These are phyloP conservation scores for Carex arenaria DNA, from an alignment of 202 grass and related monocot genomes.

Conservation along the genomic window DNA sequence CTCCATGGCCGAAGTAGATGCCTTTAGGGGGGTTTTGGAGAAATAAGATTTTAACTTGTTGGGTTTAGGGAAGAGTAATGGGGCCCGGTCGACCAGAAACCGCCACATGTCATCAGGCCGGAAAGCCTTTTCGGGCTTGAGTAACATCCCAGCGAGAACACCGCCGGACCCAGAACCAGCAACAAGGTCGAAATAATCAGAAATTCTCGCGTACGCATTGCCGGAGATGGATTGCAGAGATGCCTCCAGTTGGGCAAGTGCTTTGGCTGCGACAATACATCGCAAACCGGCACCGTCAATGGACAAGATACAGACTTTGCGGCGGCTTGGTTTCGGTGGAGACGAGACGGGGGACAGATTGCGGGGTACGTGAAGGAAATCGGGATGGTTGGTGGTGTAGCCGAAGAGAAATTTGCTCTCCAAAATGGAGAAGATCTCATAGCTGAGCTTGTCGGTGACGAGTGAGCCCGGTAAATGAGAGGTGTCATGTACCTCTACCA, in stretches of 20 bases:
- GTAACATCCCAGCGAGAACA: constrained; percentile 55
- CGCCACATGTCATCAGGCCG: constrained; percentile 46
- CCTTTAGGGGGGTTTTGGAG: background rate
- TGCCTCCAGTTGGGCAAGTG: constrained; percentile 52
- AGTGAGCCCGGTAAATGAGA: background rate
- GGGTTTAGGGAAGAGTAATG: constrained; percentile 28
- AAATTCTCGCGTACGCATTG: constrained; percentile 33
- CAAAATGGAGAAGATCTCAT: constrained; percentile 66
- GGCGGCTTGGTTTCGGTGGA: background rate
- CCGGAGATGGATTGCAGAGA: constrained; percentile 25
- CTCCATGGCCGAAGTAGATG: constrained; percentile 25
- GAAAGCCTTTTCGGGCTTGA: constrained; percentile 36
- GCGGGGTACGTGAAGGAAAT: constrained; percentile 12
- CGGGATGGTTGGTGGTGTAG: constrained; percentile 4
- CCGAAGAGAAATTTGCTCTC: constrained; percentile 70
- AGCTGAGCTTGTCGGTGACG: constrained; percentile 55
- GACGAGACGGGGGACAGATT: background rate
- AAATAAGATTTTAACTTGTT: constrained; percentile 13
- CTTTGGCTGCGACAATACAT: constrained; percentile 39
- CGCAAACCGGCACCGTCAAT: constrained; percentile 47
- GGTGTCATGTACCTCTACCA: constrained; percentile 18
- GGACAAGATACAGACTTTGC: constrained; percentile 48
- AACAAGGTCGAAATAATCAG: constrained; percentile 71
- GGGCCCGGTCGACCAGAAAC: constrained; percentile 29
- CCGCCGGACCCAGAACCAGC: constrained; percentile 51